Percentiles rank a stretch among this genome's conserved stretches.
Conservation (phyloP, 139 green algal species). For the Chlorella ohadii region DNA sequence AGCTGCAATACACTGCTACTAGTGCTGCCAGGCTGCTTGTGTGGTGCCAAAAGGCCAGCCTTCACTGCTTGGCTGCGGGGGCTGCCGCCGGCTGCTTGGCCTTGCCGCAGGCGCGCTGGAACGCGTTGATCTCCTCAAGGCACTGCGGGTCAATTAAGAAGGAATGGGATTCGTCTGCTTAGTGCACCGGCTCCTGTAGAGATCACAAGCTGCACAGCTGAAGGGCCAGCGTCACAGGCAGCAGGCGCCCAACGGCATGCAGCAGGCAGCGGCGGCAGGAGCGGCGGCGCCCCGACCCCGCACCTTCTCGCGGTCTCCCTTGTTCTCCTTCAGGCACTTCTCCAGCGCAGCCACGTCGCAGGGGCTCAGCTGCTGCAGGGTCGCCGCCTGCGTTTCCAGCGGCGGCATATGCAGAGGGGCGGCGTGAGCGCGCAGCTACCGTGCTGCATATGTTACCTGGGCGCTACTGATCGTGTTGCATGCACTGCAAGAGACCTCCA, state of each 20-base stretch:
- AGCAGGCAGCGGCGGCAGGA: background rate
- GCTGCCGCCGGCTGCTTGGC: background rate
- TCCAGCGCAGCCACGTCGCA: conserved; percentile 55
- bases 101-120: conserved; percentile 45
- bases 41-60: too few species aligned
- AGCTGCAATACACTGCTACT: too few species aligned
- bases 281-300: background rate
- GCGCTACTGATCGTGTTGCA: background rate
- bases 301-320: conserved; percentile 52
- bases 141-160: conserved; percentile 34
- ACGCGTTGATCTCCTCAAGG: conserved; percentile 34
- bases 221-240: too few species aligned
- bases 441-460: too few species aligned
- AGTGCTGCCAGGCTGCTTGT: background rate
- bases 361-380: conserved; percentile 37
- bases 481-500: background rate
- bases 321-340: conserved; percentile 57
- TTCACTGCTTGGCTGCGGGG: background rate
- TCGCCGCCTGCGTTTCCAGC: background rate
- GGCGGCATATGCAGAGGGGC: too few species aligned
- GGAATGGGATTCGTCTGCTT: too few species aligned
- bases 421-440: too few species aligned
- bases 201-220: too few species aligned
- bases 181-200: too few species aligned
- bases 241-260: too few species aligned